Conservation (phyloP, 2,329 filamentous ascomycete species). For the Colletotrichum sp. region DNA sequence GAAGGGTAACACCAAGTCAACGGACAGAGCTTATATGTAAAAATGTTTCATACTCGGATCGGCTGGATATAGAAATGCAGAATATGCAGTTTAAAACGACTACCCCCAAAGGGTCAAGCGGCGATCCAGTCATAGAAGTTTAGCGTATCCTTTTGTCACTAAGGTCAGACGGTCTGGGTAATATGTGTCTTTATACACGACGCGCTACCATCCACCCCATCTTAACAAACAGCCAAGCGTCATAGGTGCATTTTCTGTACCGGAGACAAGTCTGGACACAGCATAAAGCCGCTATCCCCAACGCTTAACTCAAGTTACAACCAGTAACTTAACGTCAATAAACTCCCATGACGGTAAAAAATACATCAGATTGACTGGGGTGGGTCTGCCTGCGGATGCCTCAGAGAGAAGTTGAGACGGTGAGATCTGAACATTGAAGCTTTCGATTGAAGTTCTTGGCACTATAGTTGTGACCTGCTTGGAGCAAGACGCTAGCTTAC, state of each 20-base stretch:
- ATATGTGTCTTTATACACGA: background rate
- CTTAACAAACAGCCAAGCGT: background rate
- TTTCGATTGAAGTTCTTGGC: background rate
- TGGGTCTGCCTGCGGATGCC: background rate
- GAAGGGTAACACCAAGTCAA: accelerated
- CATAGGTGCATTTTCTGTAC: background rate
- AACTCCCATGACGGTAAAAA: accelerated
- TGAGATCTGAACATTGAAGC: background rate
- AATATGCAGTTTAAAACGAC: accelerated
- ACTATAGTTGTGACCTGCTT: background rate
- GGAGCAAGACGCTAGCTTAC: background rate
- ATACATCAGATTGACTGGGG: background rate
- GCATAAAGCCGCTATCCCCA: accelerated
- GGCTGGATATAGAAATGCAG: background rate
- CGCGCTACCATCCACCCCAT: accelerated
- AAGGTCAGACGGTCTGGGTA: accelerated
- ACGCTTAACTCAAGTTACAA: background rate
- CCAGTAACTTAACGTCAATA: accelerated
- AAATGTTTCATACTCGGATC: accelerated
- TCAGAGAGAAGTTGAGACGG: background rate
- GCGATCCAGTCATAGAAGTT: background rate
- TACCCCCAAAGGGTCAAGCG: too few species aligned
- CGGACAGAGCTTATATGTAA: background rate
- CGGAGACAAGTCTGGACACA: accelerated
- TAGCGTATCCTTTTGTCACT: accelerated